Base-by-base conservation (phyloP, 768 basidiomycete genomes). In the Tylopilus balloui region DNA sequence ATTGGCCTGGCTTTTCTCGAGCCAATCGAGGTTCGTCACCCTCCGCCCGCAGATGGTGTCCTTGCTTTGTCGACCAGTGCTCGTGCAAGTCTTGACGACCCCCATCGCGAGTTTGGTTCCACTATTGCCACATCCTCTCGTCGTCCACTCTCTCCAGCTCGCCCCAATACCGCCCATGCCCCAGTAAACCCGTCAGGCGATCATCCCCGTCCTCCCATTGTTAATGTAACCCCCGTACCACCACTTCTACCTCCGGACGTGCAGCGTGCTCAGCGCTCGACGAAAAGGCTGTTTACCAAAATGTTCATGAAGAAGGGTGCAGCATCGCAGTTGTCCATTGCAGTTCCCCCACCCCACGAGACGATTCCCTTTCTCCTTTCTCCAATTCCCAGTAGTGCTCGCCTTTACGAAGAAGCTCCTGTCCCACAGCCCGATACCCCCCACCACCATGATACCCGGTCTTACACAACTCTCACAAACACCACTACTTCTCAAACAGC, bases 1-100 rank as follows among this genome's bases (percentile, higher is more conserved):
- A 78, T 91, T 14, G 85, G 83, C 29, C 74, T 94, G 5, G 88
- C 82, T 4, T 58, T 84, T n/a, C 69, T 92, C 2, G 91, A 93
- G 60, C 86, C 87, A 3, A 75, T 88, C 8, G 90, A 93, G 61
- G 79, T 92, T 44, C 85, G 79, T 79, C 60, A 45, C 45, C 49
- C 53, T 43, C 25, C 39, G 19, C 44, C 53, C 45, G 54, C 56
- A 25, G 55, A 28, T 23, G 48, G 48, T 36, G 40, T 24, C 11
- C 45, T 43, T 46, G 53, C 49, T 15, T 31, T 41, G 34, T 54
- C 48, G 35, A 47, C 31, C 51, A 62, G 59, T 44, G 47, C 61
- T 32, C 64, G 70, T 40, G 55, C 67, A 29, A 67, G 72, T 51
- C 38, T 69, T 20, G 63, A 69, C 23, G 57, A 45, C 34, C 32